Evolutionary conservation across 2,329 filamentous ascomycete genomes (phyloP).

Genomic region (Davidsoniella neocaledoniae): DNA sequence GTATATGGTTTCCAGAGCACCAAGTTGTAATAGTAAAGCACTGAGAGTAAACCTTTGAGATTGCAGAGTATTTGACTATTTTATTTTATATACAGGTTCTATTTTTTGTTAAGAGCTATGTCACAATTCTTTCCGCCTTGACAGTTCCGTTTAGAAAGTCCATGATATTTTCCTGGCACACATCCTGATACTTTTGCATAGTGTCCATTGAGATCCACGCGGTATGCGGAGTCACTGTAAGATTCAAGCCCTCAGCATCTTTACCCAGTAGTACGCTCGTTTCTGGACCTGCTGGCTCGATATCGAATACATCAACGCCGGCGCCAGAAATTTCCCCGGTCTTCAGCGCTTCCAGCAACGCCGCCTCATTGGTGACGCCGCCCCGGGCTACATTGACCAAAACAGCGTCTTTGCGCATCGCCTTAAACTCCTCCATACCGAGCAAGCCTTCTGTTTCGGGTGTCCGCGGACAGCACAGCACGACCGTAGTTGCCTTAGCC

Average conservation of each 20-base stretch:
- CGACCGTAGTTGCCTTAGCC: constrained; percentile 55
- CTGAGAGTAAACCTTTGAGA: no score
- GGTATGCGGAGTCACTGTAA: constrained; percentile 12
- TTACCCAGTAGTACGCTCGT: not conserved
- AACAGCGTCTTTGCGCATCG: constrained; percentile 57
- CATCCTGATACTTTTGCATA: constrained; percentile 11
- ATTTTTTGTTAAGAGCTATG: not conserved
- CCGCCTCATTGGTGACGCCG: constrained; percentile 63
- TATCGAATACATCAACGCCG: constrained; percentile 64
- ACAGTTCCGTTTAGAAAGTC: constrained; percentile 3
- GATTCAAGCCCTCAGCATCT: constrained; percentile 6
- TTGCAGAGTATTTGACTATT: no score
- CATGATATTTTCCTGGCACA: constrained; percentile 10
- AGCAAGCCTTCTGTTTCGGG: constrained; percentile 63
- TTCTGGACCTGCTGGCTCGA: constrained; percentile 43
- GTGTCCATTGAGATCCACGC: constrained; percentile 13
- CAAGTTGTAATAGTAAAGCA: no score
- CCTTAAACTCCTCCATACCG: constrained; percentile 16
- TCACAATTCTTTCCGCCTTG: constrained; percentile 5
- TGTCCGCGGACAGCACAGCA: constrained; percentile 65
- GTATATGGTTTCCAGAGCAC: no score
- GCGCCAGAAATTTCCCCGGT: constrained; percentile 58
- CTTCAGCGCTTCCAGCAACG: constrained; percentile 53
- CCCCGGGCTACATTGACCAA: constrained; percentile 68
- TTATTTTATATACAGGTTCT: no score